Base-by-base conservation (phyloP, 305 asterid genomes). In the Stenogyne calaminthoides region DNA sequence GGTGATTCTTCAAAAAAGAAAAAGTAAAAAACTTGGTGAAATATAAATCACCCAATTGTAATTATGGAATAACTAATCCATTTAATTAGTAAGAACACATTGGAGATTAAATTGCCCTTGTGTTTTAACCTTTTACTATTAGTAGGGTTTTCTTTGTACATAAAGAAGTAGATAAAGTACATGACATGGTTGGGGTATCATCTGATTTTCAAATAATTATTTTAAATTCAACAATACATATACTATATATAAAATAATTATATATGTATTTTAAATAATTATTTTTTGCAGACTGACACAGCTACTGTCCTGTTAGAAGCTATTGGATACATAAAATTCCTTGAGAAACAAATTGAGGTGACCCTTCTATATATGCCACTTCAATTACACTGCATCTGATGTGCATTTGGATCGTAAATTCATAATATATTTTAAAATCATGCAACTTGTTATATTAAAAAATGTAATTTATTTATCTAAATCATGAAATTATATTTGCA, bases 241-340 rank as follows among this genome's bases (percentile, higher is more conserved):
- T 68, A 39, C 6, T 16, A 2, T 18, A 36, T 20, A n/a, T n/a
- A n/a, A n/a, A n/a, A n/a, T n/a, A n/a, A n/a, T n/a, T n/a, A n/a
- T n/a, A n/a, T n/a, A n/a, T n/a, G n/a, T n/a, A n/a, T n/a, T n/a
- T n/a, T n/a, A n/a, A n/a, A n/a, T n/a, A n/a, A n/a, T n/a, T 29
- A 47, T 1, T 14, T 80, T 69, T 58, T 78, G 89, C 96, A 89
- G 97, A 91, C 97, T 83, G 97, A 91, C 96, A 91, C 96, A 67
- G 96, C 97, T 66, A 89, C 96, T 49, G 96, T 91, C 40, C 74
- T 91, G 88, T 77, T 89, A 83, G 97, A 91, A 83, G 91, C 92
- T 15, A 84, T 89, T 82, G 96, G 97, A 54, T 91, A 91, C 87
- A 82, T 91, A 44, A 88, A 92, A 87, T 91, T 91, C 91, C 96